Evolutionary conservation across 2,329 filamentous ascomycete genomes (phyloP), one percentile per base, ranked within the genome.

Genomic region (Fusarium nygamai): DNA sequence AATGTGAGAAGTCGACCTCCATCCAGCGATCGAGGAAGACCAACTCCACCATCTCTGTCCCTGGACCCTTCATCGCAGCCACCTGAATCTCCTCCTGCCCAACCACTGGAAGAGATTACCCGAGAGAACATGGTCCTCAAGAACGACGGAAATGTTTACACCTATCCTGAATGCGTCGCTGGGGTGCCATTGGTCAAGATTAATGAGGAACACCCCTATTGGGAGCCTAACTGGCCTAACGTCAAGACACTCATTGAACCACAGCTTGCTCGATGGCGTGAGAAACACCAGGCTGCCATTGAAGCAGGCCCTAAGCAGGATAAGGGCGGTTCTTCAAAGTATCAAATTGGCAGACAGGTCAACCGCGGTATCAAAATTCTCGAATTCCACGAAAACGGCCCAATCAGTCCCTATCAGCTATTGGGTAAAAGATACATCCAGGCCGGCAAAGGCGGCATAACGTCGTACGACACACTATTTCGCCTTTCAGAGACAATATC

Each of bases 371-470:
- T 84, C 17, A 80, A 83, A 29, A 86, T 89, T n/a, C 81, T 90
- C 39, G 83, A 87, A 50, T 90, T 89, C 63, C 80, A 90, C 10
- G 79, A 84, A 13, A 80, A 84, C 2, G 86, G 85, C n/a, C 82
- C 85, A 6, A 86, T 90, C 67, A 87, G 88, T 71, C 89, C 89
- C 0, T 90, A 88, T 65, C 89, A 91, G 77, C 84, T 90, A 16
- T 82, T 90, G 6, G 84, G 80, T 38, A 90, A 90, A 78, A 82
- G 83, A 27, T 88, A 84, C 75, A 86, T 89, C 62, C 78, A 81
- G 43, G 79, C 81, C 1, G 80, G 81, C 14, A 84, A 83, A 63
- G 82, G 82, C 4, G 82, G 81, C 47, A 84, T 84, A 43, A 85
- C 82, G 20, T 87, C 86, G 44, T 90, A 90, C 73, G 88, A 90